A percentile compares a stretch with the other conserved stretches of the same genome.
Conservation (phyloP, 148 eudicot species). For the Arbutus unedo region DNA sequence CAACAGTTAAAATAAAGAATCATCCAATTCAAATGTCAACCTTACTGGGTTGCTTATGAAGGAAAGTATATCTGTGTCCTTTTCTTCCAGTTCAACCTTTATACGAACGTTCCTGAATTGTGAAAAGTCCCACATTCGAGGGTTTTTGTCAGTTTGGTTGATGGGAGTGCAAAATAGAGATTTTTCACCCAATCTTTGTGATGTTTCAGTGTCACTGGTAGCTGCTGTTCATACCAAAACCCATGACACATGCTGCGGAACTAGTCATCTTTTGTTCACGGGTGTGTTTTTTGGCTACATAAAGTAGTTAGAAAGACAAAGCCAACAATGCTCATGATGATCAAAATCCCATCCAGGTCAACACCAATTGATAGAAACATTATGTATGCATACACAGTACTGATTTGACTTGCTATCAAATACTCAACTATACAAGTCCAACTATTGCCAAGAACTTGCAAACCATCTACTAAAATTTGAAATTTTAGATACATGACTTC, state of each 20-base stretch:
- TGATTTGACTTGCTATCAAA: neutral
- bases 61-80: neutral
- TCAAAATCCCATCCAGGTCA: neutral
- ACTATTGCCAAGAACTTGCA: neutral
- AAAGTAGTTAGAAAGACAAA: neutral
- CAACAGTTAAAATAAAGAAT: slow-evolving; percentile 16
- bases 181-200: neutral
- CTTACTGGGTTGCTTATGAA: neutral
- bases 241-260: neutral
- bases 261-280: neutral
- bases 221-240: neutral
- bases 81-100: neutral
- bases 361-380: neutral
- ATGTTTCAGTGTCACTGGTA: neutral
- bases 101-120: neutral
- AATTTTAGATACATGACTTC: neutral
- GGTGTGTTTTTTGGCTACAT: neutral
- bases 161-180: neutral
- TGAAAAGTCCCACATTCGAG: neutral
- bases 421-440: neutral
- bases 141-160: neutral
- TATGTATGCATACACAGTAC: neutral
- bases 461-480: neutral
- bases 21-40: neutral
- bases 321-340: neutral